Evolutionary conservation across 2,329 filamentous ascomycete species (phyloP), one percentile per base, ranked within the genome.

Genomic region (Chaetomiaceae sp.): DNA sequence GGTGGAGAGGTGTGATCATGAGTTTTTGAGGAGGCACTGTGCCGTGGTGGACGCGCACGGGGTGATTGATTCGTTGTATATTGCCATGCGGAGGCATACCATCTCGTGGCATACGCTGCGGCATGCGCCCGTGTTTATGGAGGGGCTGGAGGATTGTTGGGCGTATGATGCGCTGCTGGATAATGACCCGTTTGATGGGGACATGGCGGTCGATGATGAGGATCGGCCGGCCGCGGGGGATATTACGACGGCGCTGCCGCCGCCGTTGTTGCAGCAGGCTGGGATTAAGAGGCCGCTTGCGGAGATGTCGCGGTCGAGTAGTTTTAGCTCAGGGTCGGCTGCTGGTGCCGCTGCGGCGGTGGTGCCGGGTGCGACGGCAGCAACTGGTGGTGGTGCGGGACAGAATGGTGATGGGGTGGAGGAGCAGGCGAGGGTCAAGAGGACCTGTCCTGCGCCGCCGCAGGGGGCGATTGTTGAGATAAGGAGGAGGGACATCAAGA

Each of bases 1-100:
- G 33, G n/a, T n/a, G 17, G 34, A 69, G 19, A 22, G 33, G 8
- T 81, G 76, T 59, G 74, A 81, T 61, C 65, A 73, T 42, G 72
- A 75, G 7, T 83, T 83, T 51, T 68, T 84, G 23, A 71, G 70
- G 23, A 65, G 70, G 37, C 69, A 82, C 63, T 83, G 80, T 59
- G 81, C 79, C n/a, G 78, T 82, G 3, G 72, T 76, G 45, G 77
- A 81, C 43, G 69, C 71, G 3, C 74, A 71, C 49, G 81, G 80
- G 39, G 79, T 77, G 59, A 77, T 82, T 22, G 78, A 82, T 59
- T 81, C 80, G 19, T 66, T 84, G 14, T 84, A 84, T 60, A 81
- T 84, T 53, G 78, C 80, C 51, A 79, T 82, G 77, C 69, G 72
- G 12, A 63, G 72, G 6, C 75, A 79, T 51, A 76, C 74, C 6